Evolutionary conservation across 495 filamentous ascomycete genomes (phyloP).

Genomic region (Venustampulla echinocandica): DNA sequence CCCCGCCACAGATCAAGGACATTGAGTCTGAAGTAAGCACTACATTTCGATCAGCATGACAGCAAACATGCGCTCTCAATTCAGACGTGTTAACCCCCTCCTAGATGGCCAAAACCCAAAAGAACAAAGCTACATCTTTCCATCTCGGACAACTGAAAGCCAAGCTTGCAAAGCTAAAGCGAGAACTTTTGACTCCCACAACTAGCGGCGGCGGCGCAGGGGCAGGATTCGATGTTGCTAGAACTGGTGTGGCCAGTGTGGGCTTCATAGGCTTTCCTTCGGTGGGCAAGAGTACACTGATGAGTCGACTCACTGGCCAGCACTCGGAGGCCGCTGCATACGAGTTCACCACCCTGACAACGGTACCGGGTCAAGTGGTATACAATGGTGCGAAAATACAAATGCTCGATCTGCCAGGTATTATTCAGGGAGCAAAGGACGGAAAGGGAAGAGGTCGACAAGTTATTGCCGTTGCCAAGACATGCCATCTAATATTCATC

Average conservation of each 20-base stretch:
- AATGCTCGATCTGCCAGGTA: constrained; percentile 97
- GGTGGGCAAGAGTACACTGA: constrained; percentile 94
- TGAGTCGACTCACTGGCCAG: constrained; percentile 89
- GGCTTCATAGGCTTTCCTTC: constrained; percentile 86
- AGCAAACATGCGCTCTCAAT: no score
- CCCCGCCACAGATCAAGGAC: constrained; percentile 76
- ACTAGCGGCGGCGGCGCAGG: constrained; percentile 73
- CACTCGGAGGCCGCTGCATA: constrained; percentile 97
- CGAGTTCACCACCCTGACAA: constrained; percentile 97
- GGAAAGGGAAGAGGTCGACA: constrained; percentile 96
- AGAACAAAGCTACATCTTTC: constrained; percentile 95
- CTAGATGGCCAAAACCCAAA: constrained; percentile 91
- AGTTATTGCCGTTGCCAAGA: constrained; percentile 98
- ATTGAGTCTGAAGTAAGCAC: constrained; percentile 77
- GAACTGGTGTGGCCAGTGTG: constrained; percentile 94
- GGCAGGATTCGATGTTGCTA: constrained; percentile 94
- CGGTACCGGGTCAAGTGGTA: constrained; percentile 89
- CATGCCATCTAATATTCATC: constrained; percentile 97
- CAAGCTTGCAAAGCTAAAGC: constrained; percentile 95
- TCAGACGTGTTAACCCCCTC: no score
- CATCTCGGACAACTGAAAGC: constrained; percentile 88
- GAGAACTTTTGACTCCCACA: constrained; percentile 83
- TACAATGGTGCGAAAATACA: constrained; percentile 98
- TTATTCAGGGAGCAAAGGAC: constrained; percentile 97
- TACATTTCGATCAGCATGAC: constrained; percentile 5